Evolutionary conservation across 129 eudicot species (phyloP).

Genomic region (Pittosporum tobira): DNA sequence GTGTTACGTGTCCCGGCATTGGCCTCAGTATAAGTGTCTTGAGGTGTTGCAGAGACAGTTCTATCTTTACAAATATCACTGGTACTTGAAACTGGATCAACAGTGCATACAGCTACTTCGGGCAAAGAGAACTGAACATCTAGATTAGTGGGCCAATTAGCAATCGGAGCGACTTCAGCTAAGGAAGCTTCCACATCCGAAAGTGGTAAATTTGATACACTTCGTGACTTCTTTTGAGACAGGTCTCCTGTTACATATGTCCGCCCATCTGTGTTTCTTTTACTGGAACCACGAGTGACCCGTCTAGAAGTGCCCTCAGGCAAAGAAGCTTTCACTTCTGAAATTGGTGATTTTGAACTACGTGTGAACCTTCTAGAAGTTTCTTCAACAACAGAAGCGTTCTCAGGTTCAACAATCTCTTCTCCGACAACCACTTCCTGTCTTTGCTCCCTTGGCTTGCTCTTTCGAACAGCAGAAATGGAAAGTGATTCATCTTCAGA

Average conservation of each 20-base stretch:
- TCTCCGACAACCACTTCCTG: constrained; percentile 17
- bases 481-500: constrained; percentile 6
- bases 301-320: constrained; percentile 16
- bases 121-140: constrained; percentile 17
- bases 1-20: constrained; percentile 3
- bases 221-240: constrained; percentile 13
- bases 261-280: constrained; percentile 17
- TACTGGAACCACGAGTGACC: constrained; percentile 17
- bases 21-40: constrained; percentile 5
- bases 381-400: constrained; percentile 8
- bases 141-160: constrained; percentile 3
- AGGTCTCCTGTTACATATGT: constrained; percentile 7
- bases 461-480: constrained; percentile 1
- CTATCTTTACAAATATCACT: neutral
- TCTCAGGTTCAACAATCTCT: constrained; percentile 12
- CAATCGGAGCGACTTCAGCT: neutral
- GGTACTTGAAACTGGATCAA: neutral
- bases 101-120: constrained; percentile 15
- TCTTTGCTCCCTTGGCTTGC: constrained; percentile 23
- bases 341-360: too few species aligned
- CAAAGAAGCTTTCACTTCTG: constrained; percentile 8
- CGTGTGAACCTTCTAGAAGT: constrained; percentile 20
- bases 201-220: constrained; percentile 3
- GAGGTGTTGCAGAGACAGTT: neutral
- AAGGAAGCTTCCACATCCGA: constrained; percentile 10